Evolutionary conservation across 2,329 filamentous ascomycete species (phyloP).

Genomic region (Monilinia fructigena): DNA sequence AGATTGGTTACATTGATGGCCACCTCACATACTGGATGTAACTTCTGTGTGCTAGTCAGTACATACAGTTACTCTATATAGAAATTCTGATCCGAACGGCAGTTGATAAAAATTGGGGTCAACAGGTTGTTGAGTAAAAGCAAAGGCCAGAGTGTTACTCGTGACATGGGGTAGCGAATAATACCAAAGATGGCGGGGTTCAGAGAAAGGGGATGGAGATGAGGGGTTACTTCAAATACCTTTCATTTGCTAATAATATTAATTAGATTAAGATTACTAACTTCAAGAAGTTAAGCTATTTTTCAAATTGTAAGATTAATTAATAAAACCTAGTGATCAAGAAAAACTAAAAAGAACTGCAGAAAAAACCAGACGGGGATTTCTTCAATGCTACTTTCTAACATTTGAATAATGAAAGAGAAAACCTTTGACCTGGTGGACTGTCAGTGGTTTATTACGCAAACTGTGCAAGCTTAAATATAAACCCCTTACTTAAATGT

Average conservation of each 20-base stretch:
- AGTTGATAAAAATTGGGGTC: neutral
- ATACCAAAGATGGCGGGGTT: neutral
- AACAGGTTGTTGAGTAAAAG: neutral
- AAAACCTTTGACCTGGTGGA: no score
- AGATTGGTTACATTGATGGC: neutral
- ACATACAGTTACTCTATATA: neutral
- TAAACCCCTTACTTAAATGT: neutral
- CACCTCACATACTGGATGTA: neutral
- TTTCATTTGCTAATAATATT: no score
- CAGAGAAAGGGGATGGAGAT: neutral
- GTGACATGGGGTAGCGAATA: neutral
- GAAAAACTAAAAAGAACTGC: neutral
- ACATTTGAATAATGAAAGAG: constrained; percentile 1
- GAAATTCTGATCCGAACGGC: neutral
- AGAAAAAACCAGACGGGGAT: neutral
- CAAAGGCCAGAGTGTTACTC: neutral
- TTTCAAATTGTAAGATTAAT: neutral
- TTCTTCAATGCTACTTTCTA: neutral
- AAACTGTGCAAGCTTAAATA: neutral
- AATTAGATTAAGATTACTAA: neutral
- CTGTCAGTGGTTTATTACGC: neutral
- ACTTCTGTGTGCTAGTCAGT: neutral
- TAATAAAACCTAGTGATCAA: neutral
- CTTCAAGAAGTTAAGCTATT: neutral
- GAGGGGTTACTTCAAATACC: neutral